Conservation (phyloP, 768 basidiomycete genomes). For the Tylopilus felleus region DNA sequence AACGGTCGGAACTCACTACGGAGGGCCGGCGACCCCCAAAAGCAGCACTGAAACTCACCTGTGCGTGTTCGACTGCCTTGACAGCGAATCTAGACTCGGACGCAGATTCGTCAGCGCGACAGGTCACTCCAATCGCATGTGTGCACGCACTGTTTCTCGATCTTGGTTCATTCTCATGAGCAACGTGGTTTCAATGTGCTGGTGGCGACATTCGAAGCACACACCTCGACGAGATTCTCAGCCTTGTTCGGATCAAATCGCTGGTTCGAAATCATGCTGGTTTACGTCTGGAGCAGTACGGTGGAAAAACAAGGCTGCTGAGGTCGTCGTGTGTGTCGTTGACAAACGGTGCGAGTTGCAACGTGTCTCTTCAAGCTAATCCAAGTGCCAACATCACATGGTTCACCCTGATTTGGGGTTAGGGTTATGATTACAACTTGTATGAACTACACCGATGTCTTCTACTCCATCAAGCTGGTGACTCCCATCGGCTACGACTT, state of each 20-base stretch:
- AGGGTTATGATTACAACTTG: conserved; percentile 25
- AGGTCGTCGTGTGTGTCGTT: neutral
- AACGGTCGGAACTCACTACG: conserved; percentile 6
- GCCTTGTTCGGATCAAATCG: conserved; percentile 86
- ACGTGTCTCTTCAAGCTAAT: too few relatives aligned
- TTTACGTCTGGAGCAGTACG: conserved; percentile 18
- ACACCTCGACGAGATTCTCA: conserved; percentile 87
- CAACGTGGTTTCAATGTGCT: conserved; percentile 21
- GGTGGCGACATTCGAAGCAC: conserved; percentile 19
- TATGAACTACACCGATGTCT: neutral
- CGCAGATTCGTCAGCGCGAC: conserved; percentile 11
- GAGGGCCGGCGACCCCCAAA: conserved; percentile 1
- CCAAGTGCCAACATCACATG: neutral
- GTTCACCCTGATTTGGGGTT: conserved; percentile 16
- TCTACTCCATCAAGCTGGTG: neutral
- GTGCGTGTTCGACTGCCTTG: conserved; percentile 93
- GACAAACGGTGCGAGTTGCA: neutral
- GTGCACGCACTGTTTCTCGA: conserved; percentile 86
- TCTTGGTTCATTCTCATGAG: conserved; percentile 44
- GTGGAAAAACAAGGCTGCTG: neutral
- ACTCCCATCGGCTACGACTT: conserved; percentile 14
- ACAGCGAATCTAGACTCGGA: conserved; percentile 44
- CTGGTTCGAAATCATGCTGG: conserved; percentile 40
- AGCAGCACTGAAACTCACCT: conserved; percentile 50
- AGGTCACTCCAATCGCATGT: neutral